Conservation (phyloP, 495 filamentous ascomycete genomes). For the Hypoxylon fuscum region DNA sequence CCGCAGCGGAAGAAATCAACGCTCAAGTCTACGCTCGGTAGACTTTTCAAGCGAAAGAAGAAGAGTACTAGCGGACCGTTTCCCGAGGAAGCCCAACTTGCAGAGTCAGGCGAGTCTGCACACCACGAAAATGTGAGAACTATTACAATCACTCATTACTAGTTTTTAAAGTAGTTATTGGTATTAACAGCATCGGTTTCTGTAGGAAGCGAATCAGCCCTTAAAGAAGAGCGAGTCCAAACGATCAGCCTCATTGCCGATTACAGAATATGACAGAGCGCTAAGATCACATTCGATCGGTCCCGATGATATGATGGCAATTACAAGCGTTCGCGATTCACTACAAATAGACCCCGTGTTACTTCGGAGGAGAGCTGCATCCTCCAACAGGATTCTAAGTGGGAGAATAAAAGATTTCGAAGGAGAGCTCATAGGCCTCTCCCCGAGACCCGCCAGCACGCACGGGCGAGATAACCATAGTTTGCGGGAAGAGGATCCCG, state of each 20-base stretch:
- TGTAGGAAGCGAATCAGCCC: slow-evolving; percentile 52
- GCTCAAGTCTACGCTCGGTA: slow-evolving; percentile 57
- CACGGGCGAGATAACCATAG: slow-evolving; percentile 55
- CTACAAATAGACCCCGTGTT: slow-evolving; percentile 52
- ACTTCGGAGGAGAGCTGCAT: slow-evolving; percentile 45
- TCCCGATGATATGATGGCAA: slow-evolving; percentile 56
- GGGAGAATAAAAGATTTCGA: slow-evolving; percentile 37
- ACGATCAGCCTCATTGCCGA: slow-evolving; percentile 60
- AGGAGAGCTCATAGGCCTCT: slow-evolving; percentile 58
- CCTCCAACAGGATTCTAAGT: slow-evolving; percentile 47
- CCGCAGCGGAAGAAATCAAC: slow-evolving; percentile 61
- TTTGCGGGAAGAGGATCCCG: slow-evolving; percentile 49
- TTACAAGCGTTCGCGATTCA: slow-evolving; percentile 56
- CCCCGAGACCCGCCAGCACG: slow-evolving; percentile 63
- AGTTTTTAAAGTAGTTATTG: background rate
- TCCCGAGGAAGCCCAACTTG: slow-evolving; percentile 33
- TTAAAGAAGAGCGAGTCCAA: slow-evolving; percentile 49
- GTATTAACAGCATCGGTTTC: slow-evolving; percentile 1
- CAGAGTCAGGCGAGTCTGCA: slow-evolving; percentile 12
- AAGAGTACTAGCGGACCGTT: slow-evolving; percentile 45
- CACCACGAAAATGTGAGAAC: slow-evolving; percentile 30
- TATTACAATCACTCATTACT: background rate
- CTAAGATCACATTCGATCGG: slow-evolving; percentile 64
- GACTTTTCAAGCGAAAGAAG: slow-evolving; percentile 60
- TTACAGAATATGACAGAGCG: slow-evolving; percentile 62